Percentiles rank a stretch among this genome's conserved stretches.
These are phyloP conservation scores for Nigrospora osmanthi DNA, from an alignment of 2,329 filamentous ascomycete species.

Conservation along the genomic window DNA sequence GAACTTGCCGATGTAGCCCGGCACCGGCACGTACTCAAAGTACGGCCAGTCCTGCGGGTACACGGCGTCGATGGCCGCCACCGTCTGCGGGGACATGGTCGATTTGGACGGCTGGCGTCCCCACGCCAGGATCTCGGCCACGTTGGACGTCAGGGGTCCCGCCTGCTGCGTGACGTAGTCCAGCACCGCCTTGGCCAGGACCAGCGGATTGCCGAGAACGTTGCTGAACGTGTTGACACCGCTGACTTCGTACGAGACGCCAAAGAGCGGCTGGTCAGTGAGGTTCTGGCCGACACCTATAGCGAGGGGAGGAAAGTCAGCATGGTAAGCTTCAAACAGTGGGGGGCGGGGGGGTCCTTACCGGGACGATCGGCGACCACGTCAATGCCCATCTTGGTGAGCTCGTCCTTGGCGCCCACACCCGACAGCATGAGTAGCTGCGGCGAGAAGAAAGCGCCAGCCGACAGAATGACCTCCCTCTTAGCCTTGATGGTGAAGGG, in stretches of 20 bases:
- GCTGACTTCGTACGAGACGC: conserved; percentile 17
- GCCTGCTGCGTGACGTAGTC: conserved; percentile 16
- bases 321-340: too few relatives aligned
- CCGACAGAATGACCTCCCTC: conserved; percentile 30
- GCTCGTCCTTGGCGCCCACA: conserved; percentile 23
- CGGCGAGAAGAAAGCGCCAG: conserved; percentile 29
- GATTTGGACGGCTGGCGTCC: conserved; percentile 22
- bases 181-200: conserved; percentile 11
- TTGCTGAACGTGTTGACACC: conserved; percentile 22
- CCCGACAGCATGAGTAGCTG: conserved; percentile 31
- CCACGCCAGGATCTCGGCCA: conserved; percentile 17
- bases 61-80: conserved; percentile 7
- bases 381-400: conserved; percentile 32
- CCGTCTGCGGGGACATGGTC: conserved; percentile 10
- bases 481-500: conserved; percentile 14
- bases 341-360: too few relatives aligned
- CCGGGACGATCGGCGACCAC: conserved; percentile 44
- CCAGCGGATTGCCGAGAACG: conserved; percentile 13
- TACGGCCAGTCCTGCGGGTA: conserved; percentile 27
- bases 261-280: conserved; percentile 38
- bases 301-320: too few relatives aligned
- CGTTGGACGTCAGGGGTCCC: conserved; percentile 16
- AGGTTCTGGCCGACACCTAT: conserved; percentile 50
- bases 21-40: conserved; percentile 21
- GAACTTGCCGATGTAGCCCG: conserved; percentile 10